Conservation (phyloP, 805 yeast genomes). For the Blastobotrys muscicola region DNA sequence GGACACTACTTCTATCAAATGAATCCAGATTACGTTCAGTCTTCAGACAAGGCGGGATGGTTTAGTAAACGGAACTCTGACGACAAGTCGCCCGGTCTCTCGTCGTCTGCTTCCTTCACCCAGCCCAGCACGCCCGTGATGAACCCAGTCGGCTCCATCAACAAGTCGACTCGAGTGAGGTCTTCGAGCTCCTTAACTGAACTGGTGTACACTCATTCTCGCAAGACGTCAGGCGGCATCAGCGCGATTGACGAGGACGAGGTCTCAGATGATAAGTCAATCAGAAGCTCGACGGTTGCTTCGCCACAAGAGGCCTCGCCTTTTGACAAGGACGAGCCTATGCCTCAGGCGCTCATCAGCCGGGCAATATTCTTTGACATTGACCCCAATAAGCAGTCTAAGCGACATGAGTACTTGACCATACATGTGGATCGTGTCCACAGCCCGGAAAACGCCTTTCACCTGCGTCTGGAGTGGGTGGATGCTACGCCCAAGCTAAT, state of each 20-base stretch:
- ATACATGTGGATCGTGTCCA: slow-evolving; percentile 89
- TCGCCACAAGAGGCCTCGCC: not conserved
- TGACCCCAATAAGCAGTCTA: slow-evolving; percentile 64
- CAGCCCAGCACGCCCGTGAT: too few relatives aligned
- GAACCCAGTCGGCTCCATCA: too few relatives aligned
- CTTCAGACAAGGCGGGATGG: slow-evolving; percentile 8
- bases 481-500: slow-evolving; percentile 78
- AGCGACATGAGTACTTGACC: slow-evolving; percentile 64
- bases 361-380: slow-evolving; percentile 59
- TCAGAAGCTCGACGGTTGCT: too few relatives aligned
- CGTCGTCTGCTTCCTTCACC: too few relatives aligned
- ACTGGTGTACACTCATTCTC: not conserved
- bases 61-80: slow-evolving; percentile 4
- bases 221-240: slow-evolving; percentile 5
- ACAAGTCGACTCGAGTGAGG: too few relatives aligned
- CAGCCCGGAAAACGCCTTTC: slow-evolving; percentile 92
- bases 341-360: slow-evolving; percentile 35
- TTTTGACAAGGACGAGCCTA: slow-evolving; percentile 1
- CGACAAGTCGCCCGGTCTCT: not conserved
- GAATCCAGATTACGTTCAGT: slow-evolving; percentile 39
- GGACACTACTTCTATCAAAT: slow-evolving; percentile 88
- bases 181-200: too few relatives aligned
- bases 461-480: slow-evolving; percentile 85
- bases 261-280: not conserved
- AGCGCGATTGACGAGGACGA: not conserved